A percentile compares a stretch with the other conserved stretches of the same genome.
These are phyloP conservation scores for Dalechampia spathulata DNA, from an alignment of 441 rosid species.

Conservation along the genomic window DNA sequence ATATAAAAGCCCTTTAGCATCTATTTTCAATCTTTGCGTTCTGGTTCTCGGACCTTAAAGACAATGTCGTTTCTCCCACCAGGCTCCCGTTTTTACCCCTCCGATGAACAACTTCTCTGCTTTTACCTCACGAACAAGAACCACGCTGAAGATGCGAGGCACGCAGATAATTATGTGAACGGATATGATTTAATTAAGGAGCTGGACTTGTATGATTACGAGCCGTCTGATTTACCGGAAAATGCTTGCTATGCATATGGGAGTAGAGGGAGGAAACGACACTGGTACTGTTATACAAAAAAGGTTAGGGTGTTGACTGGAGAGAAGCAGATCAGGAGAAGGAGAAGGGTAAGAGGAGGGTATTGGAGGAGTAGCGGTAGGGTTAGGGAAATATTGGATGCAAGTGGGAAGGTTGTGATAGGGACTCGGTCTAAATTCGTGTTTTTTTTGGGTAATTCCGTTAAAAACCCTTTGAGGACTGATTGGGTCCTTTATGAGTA, in stretches of 20 bases:
- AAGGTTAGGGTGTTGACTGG: slow-evolving; percentile 19
- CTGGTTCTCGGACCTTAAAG: neutral
- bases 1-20: slow-evolving; percentile 5
- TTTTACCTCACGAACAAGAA: slow-evolving; percentile 40
- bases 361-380: slow-evolving; percentile 38
- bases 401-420: slow-evolving; percentile 21
- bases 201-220: slow-evolving; percentile 26
- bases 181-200: slow-evolving; percentile 36
- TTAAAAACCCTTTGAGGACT: slow-evolving; percentile 25
- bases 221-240: slow-evolving; percentile 41
- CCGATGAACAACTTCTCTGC: slow-evolving; percentile 35
- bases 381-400: slow-evolving; percentile 26
- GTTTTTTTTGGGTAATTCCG: slow-evolving; percentile 30
- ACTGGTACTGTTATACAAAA: slow-evolving; percentile 42
- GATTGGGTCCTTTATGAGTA: slow-evolving; percentile 49
- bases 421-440: slow-evolving; percentile 38
- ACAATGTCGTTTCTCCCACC: slow-evolving; percentile 27
- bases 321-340: slow-evolving; percentile 14
- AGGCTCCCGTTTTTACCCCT: slow-evolving; percentile 46
- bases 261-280: slow-evolving; percentile 27
- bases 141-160: too few relatives aligned
- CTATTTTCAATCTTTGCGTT: neutral
- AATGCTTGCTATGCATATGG: slow-evolving; percentile 28
- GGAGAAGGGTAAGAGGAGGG: slow-evolving; percentile 31
- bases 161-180: too few relatives aligned